Evolutionary conservation across 148 eudicot genomes (phyloP), one percentile per base, ranked within the genome.

Genomic region (Persicaria tinctoria): DNA sequence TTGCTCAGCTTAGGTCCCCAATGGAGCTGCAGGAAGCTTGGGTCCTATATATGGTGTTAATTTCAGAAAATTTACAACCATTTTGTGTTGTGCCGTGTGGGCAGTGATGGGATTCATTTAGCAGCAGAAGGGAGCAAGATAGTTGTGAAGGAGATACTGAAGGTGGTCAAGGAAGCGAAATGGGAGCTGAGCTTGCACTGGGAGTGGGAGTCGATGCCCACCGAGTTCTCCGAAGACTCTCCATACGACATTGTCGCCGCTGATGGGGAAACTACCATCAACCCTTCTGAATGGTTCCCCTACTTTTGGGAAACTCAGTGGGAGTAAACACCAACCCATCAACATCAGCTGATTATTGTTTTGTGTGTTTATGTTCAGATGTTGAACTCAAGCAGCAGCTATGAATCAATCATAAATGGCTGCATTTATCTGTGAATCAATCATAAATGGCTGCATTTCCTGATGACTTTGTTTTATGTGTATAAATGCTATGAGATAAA

Each of bases 81-180:
- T 23, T 23, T 20, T 8, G 70, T 8, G 18, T 41, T 66, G 70
- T 41, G 64, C n/a, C n/a, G 11, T 51, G n/a, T 70, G 6, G 46
- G 16, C 86, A 95, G 98, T 68, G 98, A 95, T 64, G 98, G 98
- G 76, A 79, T 95, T 77, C 98, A 95, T 83, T 80, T 95, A 55
- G 79, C 98, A 7, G 93, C 79, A 0, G 93, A 87, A 49, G 98
- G 98, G 46, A 92, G 97, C 82, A 85, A 86, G 68, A 79, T 95
- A 57, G 91, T 90, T 10, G 96, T 79, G 46, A 85, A 85, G 80
- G 97, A 92, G 87, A 86, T 95, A 81, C 87, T 92, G 53, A 92
- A 87, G 82, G 92, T 86, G 78, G 80, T 95, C 68, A 89, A 89
- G 59, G 87, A 90, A 82, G 97, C 96, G 2, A 84, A 92, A 4